Conservation (phyloP, 1,139 yeast genomes). For the Yarrowia galli region DNA sequence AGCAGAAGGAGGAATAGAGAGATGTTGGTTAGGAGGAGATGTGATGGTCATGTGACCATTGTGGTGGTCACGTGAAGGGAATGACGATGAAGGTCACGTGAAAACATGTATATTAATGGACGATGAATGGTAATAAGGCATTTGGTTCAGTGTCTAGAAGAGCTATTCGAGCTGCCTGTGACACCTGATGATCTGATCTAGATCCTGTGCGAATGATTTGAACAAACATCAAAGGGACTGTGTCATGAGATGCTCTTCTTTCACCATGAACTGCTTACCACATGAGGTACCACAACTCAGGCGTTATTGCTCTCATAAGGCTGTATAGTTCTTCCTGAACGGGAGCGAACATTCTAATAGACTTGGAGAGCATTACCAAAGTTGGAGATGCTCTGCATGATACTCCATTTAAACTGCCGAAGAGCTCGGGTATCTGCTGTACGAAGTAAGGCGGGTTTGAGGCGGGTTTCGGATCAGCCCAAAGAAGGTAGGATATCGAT, state of each 20-base stretch:
- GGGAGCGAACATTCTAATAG: not conserved
- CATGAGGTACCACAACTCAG: too few species aligned
- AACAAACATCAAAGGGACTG: too few species aligned
- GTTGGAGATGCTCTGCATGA: not conserved
- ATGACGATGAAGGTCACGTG: not conserved
- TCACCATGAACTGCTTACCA: too few species aligned
- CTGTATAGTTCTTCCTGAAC: not conserved
- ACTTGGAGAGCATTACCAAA: not conserved
- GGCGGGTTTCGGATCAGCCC: not conserved
- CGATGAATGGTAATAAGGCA: not conserved
- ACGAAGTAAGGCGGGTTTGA: slow-evolving; percentile 5
- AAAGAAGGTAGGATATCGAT: not conserved
- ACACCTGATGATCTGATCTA: too few species aligned
- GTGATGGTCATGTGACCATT: not conserved
- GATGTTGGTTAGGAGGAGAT: too few species aligned
- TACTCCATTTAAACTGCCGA: not conserved
- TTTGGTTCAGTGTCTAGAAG: too few species aligned
- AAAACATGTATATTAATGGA: not conserved
- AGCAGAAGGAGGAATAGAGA: not conserved
- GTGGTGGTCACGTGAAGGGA: too few species aligned
- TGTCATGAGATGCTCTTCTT: too few species aligned
- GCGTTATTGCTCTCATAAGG: too few species aligned
- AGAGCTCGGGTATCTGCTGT: not conserved
- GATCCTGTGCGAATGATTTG: too few species aligned
- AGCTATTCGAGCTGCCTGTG: too few species aligned